Evolutionary conservation across 2,329 filamentous ascomycete species (phyloP), one percentile per base, ranked within the genome.

Genomic region (Aspergillus melleus): DNA sequence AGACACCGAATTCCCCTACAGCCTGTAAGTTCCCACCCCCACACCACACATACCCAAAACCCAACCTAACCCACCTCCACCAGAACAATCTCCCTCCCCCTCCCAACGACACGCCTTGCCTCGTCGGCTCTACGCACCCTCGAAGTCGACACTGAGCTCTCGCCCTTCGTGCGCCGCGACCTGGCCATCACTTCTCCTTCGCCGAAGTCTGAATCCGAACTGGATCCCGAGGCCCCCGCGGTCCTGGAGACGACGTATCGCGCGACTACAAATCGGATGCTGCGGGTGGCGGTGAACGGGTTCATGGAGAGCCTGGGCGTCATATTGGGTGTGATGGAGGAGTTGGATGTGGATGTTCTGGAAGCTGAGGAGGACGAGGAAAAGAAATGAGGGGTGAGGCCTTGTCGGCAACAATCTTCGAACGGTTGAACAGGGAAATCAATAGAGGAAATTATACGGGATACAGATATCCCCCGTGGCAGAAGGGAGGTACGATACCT

Each of bases 191-290:
- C 68, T 65, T 29, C 51, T 72, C 14, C 61, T 61, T 61, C 66
- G 64, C 51, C 59, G 66, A 57, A 42, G 63, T 64, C 8, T 73
- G 74, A 16, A 36, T 22, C 32, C 8, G 74, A 77, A 26, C 68
- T 71, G 39, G 77, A 78, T 67, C 83, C 79, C 1, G 77, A 47
- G 4, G 44, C 9, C 9, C 44, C 44, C 6, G 44, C 44, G 9
- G 20, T 93, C 4, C 81, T 98, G 52, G 82, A 84, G 61, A 89
- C 91, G 10, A 84, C 89, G 61, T 98, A 98, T 78, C 85, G 83
- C 57, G 95, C 95, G 1, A 92, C 92, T 0, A 98, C 95, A 20
- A 96, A 97, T 74, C 89, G 95, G 67, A 98, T 98, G 94, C 83
- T 99, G 59, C 88, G 95, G 49, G 95, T 99, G 2, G 91, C 94